A percentile compares a stretch with the other conserved stretches of the same genome.
phyloP scores from a whole-genome alignment of 768 basidiomycete genomes.

The Obba rivulosa region DNA sequence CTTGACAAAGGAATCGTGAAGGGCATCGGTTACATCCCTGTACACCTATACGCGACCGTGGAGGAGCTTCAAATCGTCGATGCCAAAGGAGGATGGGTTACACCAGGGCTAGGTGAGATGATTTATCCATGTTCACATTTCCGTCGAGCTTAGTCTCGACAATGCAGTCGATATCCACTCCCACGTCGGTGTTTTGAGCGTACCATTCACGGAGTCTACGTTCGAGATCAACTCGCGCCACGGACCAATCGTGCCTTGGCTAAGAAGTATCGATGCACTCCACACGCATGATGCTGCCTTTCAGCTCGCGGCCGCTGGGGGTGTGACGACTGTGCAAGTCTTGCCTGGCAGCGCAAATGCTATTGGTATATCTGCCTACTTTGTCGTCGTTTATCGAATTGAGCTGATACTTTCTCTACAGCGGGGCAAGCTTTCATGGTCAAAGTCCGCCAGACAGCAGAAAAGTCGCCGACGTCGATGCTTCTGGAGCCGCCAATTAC shows the following conservation, averaged over 20 bases:
- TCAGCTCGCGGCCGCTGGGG: constrained; percentile 73
- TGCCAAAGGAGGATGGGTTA: constrained; percentile 60
- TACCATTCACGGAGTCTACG: constrained; percentile 46
- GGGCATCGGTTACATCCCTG: constrained; percentile 49
- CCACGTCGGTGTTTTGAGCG: constrained; percentile 68
- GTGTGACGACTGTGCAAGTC: constrained; percentile 81
- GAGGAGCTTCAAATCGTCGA: constrained; percentile 49
- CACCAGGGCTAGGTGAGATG: constrained; percentile 51
- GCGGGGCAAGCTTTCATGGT: constrained; percentile 87
- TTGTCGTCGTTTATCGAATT: no score
- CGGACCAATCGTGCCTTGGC: constrained; percentile 69
- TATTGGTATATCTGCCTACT: constrained; percentile 48
- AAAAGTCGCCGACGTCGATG: constrained; percentile 76
- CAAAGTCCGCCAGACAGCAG: constrained; percentile 74
- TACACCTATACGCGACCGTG: constrained; percentile 26
- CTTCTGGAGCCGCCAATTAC: constrained; percentile 75
- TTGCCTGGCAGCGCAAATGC: constrained; percentile 74
- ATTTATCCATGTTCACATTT: constrained; percentile 19
- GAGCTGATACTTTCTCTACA: constrained; percentile 19
- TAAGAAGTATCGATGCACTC: constrained; percentile 79
- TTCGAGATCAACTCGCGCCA: constrained; percentile 52
- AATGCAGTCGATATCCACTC: constrained; percentile 42
- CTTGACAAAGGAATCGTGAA: constrained; percentile 63
- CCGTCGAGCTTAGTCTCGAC: not conserved
- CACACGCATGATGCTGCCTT: constrained; percentile 82